Evolutionary conservation across 257 asterid genomes (phyloP), one percentile per base, ranked within the genome.

Genomic region (Penstemon eatonii): DNA sequence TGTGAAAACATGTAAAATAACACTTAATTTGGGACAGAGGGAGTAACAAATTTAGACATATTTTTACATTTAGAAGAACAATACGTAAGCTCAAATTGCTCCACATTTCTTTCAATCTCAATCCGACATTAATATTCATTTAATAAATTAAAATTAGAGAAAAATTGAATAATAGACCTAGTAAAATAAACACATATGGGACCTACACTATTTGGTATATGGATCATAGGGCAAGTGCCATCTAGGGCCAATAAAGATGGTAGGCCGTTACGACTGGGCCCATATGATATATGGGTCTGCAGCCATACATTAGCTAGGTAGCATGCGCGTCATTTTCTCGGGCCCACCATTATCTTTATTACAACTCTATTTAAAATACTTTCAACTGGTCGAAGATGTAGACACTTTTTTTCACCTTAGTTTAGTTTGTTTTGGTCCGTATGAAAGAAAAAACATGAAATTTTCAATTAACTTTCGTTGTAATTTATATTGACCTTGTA

Each of bases 281-380:
- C 19, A 59, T 10, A 38, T 59, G 33, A 59, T 38, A 59, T 13
- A 46, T 59, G 11, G 42, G 65, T 40, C 43, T 33, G 44, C 38
- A 33, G 42, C 45, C 52, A 54, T 45, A 47, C 44, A 44, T 19
- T 33, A 54, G 15, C 40, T 44, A 55, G 43, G 56, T 41, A 11
- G 75, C 71, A 75, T 68, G 71, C 71, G 66, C 63, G 15, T 75
- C 57, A 51, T 25, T 15, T 12, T 19, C 45, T 37, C 41, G 63
- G 46, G 40, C 38, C 59, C 59, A 37, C 51, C 18, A 7, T 33
- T 36, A 63, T n/a, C 9, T 51, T 55, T 61, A 75, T 56, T 55
- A 62, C 57, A 69, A 66, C 74, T 55, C 51, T 49, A 50, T 72
- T 60, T 54, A 72, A 39, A 66, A 60, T 64, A 54, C 53, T 63